These are phyloP conservation scores for Kwoniella mangroviensis DNA, from an alignment of 768 basidiomycete species.

Conservation along the genomic window DNA sequence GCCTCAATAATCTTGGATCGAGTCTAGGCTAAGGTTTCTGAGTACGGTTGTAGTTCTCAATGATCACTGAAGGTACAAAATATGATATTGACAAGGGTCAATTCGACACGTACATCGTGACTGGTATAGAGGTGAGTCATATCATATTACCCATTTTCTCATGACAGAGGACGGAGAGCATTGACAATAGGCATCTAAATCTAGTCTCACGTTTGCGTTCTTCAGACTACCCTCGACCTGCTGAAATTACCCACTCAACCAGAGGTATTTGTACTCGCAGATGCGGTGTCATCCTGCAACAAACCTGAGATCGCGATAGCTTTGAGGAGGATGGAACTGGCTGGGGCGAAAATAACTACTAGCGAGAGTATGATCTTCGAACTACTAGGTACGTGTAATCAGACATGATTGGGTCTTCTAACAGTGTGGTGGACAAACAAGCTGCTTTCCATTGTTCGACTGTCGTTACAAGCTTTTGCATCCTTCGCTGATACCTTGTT, in stretches of 20 bases:
- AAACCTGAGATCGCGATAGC: conserved; percentile 78
- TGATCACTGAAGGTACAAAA: conserved; percentile 73
- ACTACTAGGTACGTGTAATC: conserved; percentile 64
- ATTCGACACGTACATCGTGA: conserved; percentile 70
- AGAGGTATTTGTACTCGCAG: conserved; percentile 73
- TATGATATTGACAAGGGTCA: conserved; percentile 62
- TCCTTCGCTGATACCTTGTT: background rate
- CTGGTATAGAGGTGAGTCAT: conserved; percentile 80
- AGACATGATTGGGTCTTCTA: conserved; percentile 2
- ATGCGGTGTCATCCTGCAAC: conserved; percentile 82
- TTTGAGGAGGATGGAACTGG: conserved; percentile 60
- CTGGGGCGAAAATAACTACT: conserved; percentile 74
- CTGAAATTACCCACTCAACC: conserved; percentile 40
- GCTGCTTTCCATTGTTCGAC: background rate
- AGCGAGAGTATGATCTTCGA: conserved; percentile 82
- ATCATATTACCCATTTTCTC: background rate
- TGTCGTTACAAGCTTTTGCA: background rate
- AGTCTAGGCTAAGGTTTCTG: background rate
- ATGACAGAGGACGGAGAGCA: background rate
- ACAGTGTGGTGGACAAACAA: background rate
- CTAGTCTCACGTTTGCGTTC: conserved; percentile 85
- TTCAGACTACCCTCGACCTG: conserved; percentile 79
- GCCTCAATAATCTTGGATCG: background rate
- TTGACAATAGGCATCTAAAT: background rate
- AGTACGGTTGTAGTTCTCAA: conserved; percentile 67